phyloP scores from a whole-genome alignment of 768 basidiomycete species.

The Suillus alpinus region DNA sequence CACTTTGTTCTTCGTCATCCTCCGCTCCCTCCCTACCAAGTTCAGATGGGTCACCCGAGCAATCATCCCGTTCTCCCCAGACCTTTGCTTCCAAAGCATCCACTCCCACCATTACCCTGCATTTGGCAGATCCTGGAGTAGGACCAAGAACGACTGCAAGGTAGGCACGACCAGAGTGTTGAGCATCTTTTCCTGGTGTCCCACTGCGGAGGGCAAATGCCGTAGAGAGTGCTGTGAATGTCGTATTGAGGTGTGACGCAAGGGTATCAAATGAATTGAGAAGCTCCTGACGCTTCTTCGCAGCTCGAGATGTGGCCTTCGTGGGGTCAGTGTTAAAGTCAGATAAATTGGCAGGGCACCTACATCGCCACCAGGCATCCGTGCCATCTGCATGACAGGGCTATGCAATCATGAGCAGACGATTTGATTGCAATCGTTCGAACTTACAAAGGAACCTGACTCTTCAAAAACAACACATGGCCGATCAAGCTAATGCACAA shows the following conservation, averaged over 20 bases:
- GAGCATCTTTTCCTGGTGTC: constrained; percentile 5
- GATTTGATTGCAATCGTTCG: neutral
- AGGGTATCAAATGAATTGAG: constrained; percentile 68
- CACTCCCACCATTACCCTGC: constrained; percentile 59
- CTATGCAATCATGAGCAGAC: constrained; percentile 29
- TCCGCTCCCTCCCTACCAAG: constrained; percentile 27
- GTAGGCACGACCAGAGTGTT: constrained; percentile 37
- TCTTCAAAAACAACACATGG: constrained; percentile 75
- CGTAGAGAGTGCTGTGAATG: constrained; percentile 69
- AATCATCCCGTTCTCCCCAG: constrained; percentile 24
- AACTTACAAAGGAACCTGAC: constrained; percentile 75
- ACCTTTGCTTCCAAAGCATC: constrained; percentile 57
- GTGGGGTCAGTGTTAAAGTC: neutral
- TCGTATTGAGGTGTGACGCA: constrained; percentile 69
- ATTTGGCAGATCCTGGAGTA: constrained; percentile 56
- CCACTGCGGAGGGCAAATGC: constrained; percentile 46
- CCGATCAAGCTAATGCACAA: constrained; percentile 62
- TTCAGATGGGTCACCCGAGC: neutral
- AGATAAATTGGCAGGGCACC: constrained; percentile 9
- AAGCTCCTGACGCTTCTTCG: constrained; percentile 61
- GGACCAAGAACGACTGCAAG: constrained; percentile 68
- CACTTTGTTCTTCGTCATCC: neutral
- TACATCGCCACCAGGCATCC: constrained; percentile 50
- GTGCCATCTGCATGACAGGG: constrained; percentile 62
- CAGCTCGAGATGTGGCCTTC: constrained; percentile 45